These are phyloP conservation scores for Epicoccum sorghinum DNA, from an alignment of 2,329 filamentous ascomycete species.

Conservation along the genomic window DNA sequence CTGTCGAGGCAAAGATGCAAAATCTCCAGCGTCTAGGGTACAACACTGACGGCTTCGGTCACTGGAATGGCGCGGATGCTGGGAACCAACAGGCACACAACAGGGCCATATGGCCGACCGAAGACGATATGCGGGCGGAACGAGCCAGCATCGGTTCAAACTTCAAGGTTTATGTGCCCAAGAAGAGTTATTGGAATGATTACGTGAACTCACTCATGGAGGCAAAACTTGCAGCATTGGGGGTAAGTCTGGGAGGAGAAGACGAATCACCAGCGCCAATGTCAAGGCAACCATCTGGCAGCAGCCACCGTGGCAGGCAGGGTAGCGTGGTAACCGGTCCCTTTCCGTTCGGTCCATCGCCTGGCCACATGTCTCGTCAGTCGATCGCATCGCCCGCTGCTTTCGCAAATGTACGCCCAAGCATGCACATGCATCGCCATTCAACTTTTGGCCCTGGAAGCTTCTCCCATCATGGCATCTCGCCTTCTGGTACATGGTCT, in stretches of 20 bases:
- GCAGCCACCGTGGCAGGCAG: slow-evolving; percentile 68
- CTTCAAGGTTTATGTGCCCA: slow-evolving; percentile 71
- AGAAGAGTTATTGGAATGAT: slow-evolving; percentile 74
- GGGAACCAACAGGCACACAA: slow-evolving; percentile 59
- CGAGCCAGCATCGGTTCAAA: slow-evolving; percentile 53
- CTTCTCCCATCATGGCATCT: slow-evolving; percentile 66
- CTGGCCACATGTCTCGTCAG: slow-evolving; percentile 63
- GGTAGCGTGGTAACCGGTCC: slow-evolving; percentile 62
- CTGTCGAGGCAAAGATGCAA: slow-evolving; percentile 66
- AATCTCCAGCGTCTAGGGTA: slow-evolving; percentile 75
- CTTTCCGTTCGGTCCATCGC: slow-evolving; percentile 64
- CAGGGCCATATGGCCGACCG: slow-evolving; percentile 69
- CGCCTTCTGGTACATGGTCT: slow-evolving; percentile 56
- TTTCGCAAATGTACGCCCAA: slow-evolving; percentile 57
- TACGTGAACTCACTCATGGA: slow-evolving; percentile 86
- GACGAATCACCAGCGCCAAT: slow-evolving; percentile 65
- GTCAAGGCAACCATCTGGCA: slow-evolving; percentile 75
- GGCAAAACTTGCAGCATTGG: slow-evolving; percentile 88
- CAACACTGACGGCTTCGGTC: slow-evolving; percentile 70
- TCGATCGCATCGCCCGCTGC: slow-evolving; percentile 78
- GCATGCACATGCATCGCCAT: slow-evolving; percentile 69
- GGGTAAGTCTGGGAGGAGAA: slow-evolving; percentile 80
- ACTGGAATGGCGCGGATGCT: slow-evolving; percentile 55
- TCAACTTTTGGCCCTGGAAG: slow-evolving; percentile 76
- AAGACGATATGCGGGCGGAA: slow-evolving; percentile 64